Conservation (phyloP, 805 yeast genomes). For the Ogataea henricii region DNA sequence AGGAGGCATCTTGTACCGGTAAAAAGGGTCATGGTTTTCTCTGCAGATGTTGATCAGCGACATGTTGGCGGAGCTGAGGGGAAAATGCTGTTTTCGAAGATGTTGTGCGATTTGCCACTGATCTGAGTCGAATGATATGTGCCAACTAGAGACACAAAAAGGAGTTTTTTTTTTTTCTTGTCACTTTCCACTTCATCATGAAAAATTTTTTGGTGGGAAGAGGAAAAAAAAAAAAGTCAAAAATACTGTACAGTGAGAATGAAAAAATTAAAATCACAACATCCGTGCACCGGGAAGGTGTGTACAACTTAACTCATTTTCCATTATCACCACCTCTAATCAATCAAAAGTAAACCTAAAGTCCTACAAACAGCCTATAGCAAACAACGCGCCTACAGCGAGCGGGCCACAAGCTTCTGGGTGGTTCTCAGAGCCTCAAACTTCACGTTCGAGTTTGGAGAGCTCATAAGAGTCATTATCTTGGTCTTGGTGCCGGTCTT, state of each 20-base stretch:
- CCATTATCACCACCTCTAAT: no score
- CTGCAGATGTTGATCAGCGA: conserved; percentile 91
- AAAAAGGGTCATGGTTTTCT: conserved; percentile 96
- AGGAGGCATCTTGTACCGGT: conserved; percentile 99
- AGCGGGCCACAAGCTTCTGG: conserved; percentile 87
- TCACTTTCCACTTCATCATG: not conserved
- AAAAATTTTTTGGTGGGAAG: conserved; percentile 1
- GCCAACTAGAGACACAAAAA: not conserved
- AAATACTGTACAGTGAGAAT: no score
- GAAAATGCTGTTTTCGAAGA: not conserved
- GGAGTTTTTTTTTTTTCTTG: not conserved
- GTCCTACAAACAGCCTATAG: not conserved
- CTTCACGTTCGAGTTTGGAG: conserved; percentile 82
- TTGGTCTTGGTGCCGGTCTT: conserved; percentile 67
- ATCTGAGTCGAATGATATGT: not conserved
- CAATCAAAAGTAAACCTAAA: no score
- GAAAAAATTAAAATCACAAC: conserved; percentile 1
- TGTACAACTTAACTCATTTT: not conserved
- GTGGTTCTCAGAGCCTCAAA: conserved; percentile 95
- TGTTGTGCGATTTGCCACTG: not conserved
- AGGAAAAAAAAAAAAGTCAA: not conserved
- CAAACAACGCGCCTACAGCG: conserved; percentile 55
- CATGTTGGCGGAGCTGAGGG: conserved; percentile 44
- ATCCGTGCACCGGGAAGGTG: conserved; percentile 6
- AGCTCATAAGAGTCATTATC: conserved; percentile 82